Evolutionary conservation across 441 rosid genomes (phyloP), one percentile per base, ranked within the genome.

Genomic region (Populus hybrid): DNA sequence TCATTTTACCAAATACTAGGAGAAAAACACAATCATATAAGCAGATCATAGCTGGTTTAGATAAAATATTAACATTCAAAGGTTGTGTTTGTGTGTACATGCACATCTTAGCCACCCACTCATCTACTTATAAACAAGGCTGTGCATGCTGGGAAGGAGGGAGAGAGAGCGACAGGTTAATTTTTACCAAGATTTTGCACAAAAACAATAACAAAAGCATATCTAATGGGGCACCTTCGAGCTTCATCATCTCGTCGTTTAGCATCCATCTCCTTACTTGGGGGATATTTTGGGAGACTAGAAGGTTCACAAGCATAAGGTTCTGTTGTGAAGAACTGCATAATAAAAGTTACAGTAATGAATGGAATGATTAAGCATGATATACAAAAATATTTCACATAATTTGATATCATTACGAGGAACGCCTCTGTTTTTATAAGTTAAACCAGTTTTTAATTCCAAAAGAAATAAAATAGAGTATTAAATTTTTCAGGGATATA

Each of bases 251-350:
- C 98, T 68, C 97, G 88, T 76, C 90, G 86, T 82, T 93, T 94
- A 75, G 93, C 98, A 87, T 94, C 98, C 71, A 94, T 93, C 81
- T 94, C 99, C 92, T 94, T 94, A 80, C 92, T 92, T 6, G 99
- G 99, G 1, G 98, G 95, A 83, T 94, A 94, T 78, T 94, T 91
- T 18, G 99, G 99, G 61, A 94, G 93, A 83, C 88, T 90, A 68
- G 95, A 89, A 64, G 99, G 98, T 77, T 93, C 97, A 84, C 97
- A 94, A 23, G 99, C 97, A 84, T 42, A 86, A 53, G 97, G 99
- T 79, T 92, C 97, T 1, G 92, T 89, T 18, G 79, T 75, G 82
- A 94, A 94, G 88, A 93, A 94, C 99, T 94, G 87, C 78, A 83
- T 16, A 4, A 61, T 2, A 45, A 24, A 35, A 72, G 69, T 24